Evolutionary conservation across 345 rosid species (phyloP).

Genomic region (Populus simonii): DNA sequence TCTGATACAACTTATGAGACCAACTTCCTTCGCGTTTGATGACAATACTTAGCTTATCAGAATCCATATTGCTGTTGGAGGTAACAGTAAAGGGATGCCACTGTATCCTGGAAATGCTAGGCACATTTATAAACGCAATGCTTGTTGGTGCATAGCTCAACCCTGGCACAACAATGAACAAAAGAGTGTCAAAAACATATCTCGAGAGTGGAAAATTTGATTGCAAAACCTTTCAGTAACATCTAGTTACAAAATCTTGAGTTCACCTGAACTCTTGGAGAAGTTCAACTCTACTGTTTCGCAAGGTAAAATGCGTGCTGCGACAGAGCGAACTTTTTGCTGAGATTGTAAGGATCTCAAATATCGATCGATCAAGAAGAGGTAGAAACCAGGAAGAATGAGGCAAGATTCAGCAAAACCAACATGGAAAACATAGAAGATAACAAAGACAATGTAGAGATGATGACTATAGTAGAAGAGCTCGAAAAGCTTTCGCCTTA

Average conservation of each 20-base stretch:
- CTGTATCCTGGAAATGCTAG: slow-evolving; percentile 27
- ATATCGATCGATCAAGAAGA: slow-evolving; percentile 22
- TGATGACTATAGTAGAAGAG: slow-evolving; percentile 25
- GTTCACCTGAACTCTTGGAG: slow-evolving; percentile 19
- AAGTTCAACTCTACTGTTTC: slow-evolving; percentile 22
- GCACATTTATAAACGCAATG: slow-evolving; percentile 19
- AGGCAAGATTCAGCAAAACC: slow-evolving; percentile 16
- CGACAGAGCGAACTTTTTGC: slow-evolving; percentile 16
- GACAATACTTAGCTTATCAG: slow-evolving; percentile 18
- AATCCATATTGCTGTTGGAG: slow-evolving; percentile 25
- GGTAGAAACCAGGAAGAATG: slow-evolving; percentile 27
- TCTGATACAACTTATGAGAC: slow-evolving; percentile 10
- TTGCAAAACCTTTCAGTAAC: background rate
- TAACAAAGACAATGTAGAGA: slow-evolving; percentile 24
- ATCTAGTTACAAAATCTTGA: background rate
- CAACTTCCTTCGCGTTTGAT: slow-evolving; percentile 27
- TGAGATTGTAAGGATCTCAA: slow-evolving; percentile 28
- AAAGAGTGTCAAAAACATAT: background rate
- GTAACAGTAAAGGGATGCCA: slow-evolving; percentile 32
- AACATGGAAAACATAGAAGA: slow-evolving; percentile 26
- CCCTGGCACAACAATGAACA: slow-evolving; percentile 10
- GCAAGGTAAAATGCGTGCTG: slow-evolving; percentile 18
- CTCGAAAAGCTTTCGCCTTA: slow-evolving; percentile 25
- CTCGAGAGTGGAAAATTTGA: background rate
- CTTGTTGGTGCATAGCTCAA: slow-evolving; percentile 20